phyloP scores from a whole-genome alignment of 441 rosid genomes.

The Pelargonium myrrhifolium region DNA sequence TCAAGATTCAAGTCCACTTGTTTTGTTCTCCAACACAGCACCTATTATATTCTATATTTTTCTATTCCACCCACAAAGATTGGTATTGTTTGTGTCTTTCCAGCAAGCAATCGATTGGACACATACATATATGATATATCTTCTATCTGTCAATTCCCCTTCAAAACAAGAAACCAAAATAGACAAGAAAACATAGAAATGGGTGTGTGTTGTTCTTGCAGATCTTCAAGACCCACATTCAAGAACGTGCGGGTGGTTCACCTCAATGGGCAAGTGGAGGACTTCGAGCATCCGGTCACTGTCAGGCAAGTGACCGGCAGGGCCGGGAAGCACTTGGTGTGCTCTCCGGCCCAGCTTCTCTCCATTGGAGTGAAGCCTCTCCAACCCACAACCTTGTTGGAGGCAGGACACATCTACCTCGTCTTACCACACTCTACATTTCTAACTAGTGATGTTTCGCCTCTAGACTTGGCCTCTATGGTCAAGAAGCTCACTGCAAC shows the following conservation, averaged over 20 bases:
- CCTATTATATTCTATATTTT: no score
- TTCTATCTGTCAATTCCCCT: no score
- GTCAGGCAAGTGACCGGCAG: slow-evolving; percentile 24
- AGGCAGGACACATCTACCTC: slow-evolving; percentile 31
- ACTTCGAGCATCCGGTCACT: slow-evolving; percentile 27
- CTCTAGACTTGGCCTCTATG: slow-evolving; percentile 19
- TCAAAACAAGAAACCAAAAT: no score
- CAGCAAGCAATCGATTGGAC: no score
- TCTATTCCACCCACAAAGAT: no score
- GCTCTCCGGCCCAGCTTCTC: slow-evolving; percentile 32
- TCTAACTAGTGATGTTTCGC: slow-evolving; percentile 22
- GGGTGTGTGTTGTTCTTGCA: slow-evolving; percentile 32
- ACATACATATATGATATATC: no score
- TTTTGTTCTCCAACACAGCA: no score
- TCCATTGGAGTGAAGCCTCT: slow-evolving; percentile 23
- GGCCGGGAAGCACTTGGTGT: slow-evolving; percentile 19
- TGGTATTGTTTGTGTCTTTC: no score
- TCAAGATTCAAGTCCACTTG: no score
- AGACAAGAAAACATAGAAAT: slow-evolving; percentile 16
- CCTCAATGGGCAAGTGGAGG: slow-evolving; percentile 32
- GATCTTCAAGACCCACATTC: slow-evolving; percentile 7
- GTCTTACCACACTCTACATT: slow-evolving; percentile 22
- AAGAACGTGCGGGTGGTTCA: slow-evolving; percentile 33
- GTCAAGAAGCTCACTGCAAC: slow-evolving; percentile 23
- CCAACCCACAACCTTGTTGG: slow-evolving; percentile 19